Evolutionary conservation across 352 stramenopile species (phyloP).

Genomic region (Phytophthora brassicae): DNA sequence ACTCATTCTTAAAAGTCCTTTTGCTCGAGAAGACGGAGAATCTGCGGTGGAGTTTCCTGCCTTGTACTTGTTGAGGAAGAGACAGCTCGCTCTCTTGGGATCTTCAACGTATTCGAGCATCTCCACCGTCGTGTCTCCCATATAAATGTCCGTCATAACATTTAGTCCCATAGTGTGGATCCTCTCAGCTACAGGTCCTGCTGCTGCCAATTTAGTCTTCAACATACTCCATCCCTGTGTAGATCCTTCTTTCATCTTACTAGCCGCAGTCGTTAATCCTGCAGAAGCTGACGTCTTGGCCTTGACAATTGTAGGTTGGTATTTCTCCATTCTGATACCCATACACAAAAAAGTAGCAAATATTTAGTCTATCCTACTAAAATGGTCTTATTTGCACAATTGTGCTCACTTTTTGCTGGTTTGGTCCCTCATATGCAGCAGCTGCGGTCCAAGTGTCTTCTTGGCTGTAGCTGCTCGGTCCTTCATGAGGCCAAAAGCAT

Average conservation of each 20-base stretch:
- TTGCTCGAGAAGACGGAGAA: constrained; percentile 31
- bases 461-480: constrained; percentile 51
- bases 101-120: constrained; percentile 50
- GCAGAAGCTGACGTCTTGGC: constrained; percentile 71
- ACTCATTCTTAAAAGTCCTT: constrained; percentile 52
- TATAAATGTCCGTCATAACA: constrained; percentile 70
- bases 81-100: constrained; percentile 37
- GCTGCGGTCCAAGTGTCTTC: constrained; percentile 57
- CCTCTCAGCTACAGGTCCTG: constrained; percentile 69
- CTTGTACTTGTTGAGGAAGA: constrained; percentile 70
- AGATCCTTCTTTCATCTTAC: constrained; percentile 69
- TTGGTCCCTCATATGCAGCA: constrained; percentile 52
- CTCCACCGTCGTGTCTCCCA: constrained; percentile 61
- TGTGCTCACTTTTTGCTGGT: constrained; percentile 48
- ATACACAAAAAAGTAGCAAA: too few species aligned
- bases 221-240: constrained; percentile 80
- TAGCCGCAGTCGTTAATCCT: constrained; percentile 26
- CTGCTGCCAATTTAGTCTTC: constrained; percentile 73
- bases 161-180: constrained; percentile 76
- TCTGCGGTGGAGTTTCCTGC: constrained; percentile 6
- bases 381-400: background rate
- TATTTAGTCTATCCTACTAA: constrained; percentile 11
- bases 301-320: constrained; percentile 75
- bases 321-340: constrained; percentile 59
- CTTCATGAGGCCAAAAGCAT: constrained; percentile 53